Percentiles rank a stretch among this genome's conserved stretches.
Evolutionary conservation across 768 basidiomycete genomes (phyloP).

Genomic region (Psilocybe cubensis): DNA sequence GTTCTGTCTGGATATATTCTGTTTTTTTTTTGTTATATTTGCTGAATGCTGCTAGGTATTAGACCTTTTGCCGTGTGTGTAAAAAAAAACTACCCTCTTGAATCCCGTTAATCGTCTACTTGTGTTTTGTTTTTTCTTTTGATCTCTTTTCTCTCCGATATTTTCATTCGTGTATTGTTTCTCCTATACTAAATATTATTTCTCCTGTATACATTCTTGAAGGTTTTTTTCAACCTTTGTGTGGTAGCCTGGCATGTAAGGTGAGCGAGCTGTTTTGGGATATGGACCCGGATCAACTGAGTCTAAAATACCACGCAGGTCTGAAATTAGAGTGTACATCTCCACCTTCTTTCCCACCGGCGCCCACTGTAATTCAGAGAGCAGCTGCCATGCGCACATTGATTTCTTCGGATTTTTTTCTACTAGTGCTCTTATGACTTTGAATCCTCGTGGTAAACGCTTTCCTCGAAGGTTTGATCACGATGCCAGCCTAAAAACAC

Average conservation of each 20-base stretch:
- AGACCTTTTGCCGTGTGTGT: neutral
- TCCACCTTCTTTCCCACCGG: neutral
- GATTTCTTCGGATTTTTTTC: neutral
- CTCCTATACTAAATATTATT: neutral
- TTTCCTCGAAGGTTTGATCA: too few species aligned
- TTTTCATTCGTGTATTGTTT: neutral
- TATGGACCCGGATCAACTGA: neutral
- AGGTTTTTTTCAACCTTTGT: neutral
- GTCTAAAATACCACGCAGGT: neutral
- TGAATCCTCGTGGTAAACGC: too few species aligned
- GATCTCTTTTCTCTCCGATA: neutral
- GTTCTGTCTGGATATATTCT: neutral
- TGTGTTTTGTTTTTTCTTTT: neutral
- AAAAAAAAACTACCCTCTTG: neutral
- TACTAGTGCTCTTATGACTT: neutral
- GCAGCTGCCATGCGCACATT: neutral
- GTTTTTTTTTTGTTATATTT: slow-evolving; percentile 8
- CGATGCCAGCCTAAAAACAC: too few species aligned
- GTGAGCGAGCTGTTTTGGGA: too few species aligned
- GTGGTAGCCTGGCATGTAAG: too few species aligned
- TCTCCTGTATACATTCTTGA: neutral
- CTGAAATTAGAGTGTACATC: neutral
- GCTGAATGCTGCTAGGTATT: slow-evolving; percentile 2
- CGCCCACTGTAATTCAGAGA: neutral
- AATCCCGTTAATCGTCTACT: neutral